phyloP scores from a whole-genome alignment of 176 grass and related monocot genomes.

The Coix lacrymajobi region DNA sequence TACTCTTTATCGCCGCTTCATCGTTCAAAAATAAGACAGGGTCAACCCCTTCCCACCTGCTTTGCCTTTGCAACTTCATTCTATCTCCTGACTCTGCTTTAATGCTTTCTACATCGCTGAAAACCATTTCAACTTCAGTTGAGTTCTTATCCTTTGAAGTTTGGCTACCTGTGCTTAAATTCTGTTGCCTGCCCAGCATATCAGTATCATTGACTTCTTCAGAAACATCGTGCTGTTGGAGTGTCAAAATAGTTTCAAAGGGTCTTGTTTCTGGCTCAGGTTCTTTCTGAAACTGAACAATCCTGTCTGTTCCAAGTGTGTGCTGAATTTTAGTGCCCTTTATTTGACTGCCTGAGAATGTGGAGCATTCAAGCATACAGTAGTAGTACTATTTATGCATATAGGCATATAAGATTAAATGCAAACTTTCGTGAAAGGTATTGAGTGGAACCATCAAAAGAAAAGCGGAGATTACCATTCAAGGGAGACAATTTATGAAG shows the following conservation, averaged over 20 bases:
- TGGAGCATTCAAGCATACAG: constrained; percentile 1
- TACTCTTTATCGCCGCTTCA: constrained; percentile 47
- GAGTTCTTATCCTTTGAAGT: constrained; percentile 16
- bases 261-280: constrained; percentile 4
- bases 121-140: constrained; percentile 16
- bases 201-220: constrained; percentile 31
- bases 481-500: constrained; percentile 63
- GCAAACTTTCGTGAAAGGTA: constrained; percentile 4
- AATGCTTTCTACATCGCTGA: constrained; percentile 28
- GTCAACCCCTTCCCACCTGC: constrained; percentile 75
- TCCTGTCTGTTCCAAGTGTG: background rate
- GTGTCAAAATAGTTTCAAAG: constrained; percentile 23
- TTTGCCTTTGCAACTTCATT: constrained; percentile 27
- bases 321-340: constrained; percentile 33
- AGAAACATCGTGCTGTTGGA: constrained; percentile 11
- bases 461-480: constrained; percentile 14
- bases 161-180: background rate
- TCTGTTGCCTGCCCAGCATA: constrained; percentile 10
- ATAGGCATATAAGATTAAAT: too few species aligned
- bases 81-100: constrained; percentile 19
- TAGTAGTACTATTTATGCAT: background rate
- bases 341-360: constrained; percentile 32
- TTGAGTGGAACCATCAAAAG: background rate
- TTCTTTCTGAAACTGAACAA: constrained; percentile 29
- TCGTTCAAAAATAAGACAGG: constrained; percentile 80